Evolutionary conservation across 495 filamentous ascomycete species (phyloP).

Genomic region (Parmelia sp.): DNA sequence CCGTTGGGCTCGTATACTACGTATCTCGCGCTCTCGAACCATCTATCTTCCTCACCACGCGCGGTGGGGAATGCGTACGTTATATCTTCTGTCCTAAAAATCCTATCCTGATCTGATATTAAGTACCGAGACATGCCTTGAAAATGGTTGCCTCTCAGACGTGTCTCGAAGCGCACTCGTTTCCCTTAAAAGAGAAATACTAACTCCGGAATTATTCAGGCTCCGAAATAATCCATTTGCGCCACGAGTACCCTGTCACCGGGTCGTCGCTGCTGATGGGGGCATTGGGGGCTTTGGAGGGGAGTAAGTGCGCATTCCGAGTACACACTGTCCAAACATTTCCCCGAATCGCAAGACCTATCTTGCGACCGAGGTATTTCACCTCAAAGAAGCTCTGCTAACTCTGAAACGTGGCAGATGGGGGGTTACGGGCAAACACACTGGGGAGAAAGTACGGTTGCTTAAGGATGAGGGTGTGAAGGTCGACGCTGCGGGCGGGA

Average conservation of each 20-base stretch:
- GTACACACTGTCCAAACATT: not conserved
- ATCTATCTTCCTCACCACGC: slow-evolving; percentile 47
- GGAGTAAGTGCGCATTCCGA: not conserved
- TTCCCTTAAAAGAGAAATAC: too few relatives aligned
- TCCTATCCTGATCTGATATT: too few relatives aligned
- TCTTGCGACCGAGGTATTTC: too few relatives aligned
- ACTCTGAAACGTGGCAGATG: slow-evolving; percentile 1
- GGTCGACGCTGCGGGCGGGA: slow-evolving; percentile 18
- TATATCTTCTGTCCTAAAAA: too few relatives aligned
- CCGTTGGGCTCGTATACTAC: slow-evolving; percentile 58
- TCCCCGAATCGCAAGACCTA: not conserved
- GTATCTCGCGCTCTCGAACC: slow-evolving; percentile 56
- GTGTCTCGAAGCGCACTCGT: too few relatives aligned
- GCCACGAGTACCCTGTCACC: slow-evolving; percentile 40
- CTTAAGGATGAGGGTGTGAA: slow-evolving; percentile 23
- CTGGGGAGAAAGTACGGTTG: slow-evolving; percentile 19
- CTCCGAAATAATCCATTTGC: slow-evolving; percentile 57
- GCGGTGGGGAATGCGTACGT: too few relatives aligned
- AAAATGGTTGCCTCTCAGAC: too few relatives aligned
- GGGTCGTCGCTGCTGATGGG: slow-evolving; percentile 25
- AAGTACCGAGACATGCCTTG: too few relatives aligned
- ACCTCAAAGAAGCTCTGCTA: not conserved
- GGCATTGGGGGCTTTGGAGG: slow-evolving; percentile 28
- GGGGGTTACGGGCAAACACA: slow-evolving; percentile 21
- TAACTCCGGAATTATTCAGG: too few relatives aligned